phyloP scores from a whole-genome alignment of 768 basidiomycete species.

The Pilatotrama ljubarskyi region DNA sequence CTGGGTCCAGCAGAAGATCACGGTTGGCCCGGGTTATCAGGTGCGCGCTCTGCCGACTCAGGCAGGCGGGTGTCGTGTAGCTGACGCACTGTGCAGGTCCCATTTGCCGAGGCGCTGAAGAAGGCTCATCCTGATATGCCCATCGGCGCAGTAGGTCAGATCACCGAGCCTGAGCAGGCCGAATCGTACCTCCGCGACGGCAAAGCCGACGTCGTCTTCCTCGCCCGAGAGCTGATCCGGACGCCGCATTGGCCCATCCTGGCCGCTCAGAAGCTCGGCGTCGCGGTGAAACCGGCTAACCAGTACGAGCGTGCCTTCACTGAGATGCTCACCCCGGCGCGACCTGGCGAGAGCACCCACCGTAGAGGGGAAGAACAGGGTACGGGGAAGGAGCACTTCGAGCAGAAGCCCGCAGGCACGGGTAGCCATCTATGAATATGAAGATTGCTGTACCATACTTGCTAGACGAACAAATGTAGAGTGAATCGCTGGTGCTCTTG shows the following conservation, averaged over 20 bases:
- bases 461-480: not conserved
- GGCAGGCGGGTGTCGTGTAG: not conserved
- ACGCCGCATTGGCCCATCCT: slow-evolving; percentile 64
- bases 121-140: slow-evolving; percentile 54
- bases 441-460: not conserved
- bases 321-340: slow-evolving; percentile 34
- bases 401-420: slow-evolving; percentile 2
- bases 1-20: slow-evolving; percentile 59
- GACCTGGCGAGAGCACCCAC: slow-evolving; percentile 1
- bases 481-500: no score
- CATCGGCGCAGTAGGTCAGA: slow-evolving; percentile 70
- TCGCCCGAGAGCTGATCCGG: slow-evolving; percentile 67
- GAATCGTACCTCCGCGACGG: slow-evolving; percentile 63
- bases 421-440: not conserved
- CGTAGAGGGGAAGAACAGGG: slow-evolving; percentile 1
- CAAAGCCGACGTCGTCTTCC: slow-evolving; percentile 66
- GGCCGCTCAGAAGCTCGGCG: slow-evolving; percentile 64
- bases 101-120: slow-evolving; percentile 67
- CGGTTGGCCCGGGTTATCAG: slow-evolving; percentile 60
- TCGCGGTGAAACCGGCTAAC: slow-evolving; percentile 65
- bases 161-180: slow-evolving; percentile 60
- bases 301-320: slow-evolving; percentile 70
- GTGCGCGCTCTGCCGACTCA: slow-evolving; percentile 30
- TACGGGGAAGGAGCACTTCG: slow-evolving; percentile 1
- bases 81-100: slow-evolving; percentile 44